Evolutionary conservation across 305 asterid genomes (phyloP), one percentile per base, ranked within the genome.

Genomic region (Fraxinus albicans): DNA sequence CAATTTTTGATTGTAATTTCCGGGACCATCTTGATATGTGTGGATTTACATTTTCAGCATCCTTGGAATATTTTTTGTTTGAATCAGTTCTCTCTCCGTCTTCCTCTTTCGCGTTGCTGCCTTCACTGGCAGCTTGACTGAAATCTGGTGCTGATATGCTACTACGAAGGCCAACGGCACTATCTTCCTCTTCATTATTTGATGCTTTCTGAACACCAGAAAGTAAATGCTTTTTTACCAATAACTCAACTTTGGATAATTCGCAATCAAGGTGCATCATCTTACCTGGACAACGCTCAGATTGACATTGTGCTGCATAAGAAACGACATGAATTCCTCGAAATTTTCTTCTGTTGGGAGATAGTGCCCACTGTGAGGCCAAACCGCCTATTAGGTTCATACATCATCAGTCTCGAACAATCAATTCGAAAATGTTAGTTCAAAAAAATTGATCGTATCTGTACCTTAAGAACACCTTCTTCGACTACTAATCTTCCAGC

Each of bases 291-390:
- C 92, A 78, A 67, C 89, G 72, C 88, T 81, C 73, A 92, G 81
- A 80, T 94, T 95, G 33, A 93, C 97, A 2, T 89, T 81, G 78
- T 89, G 88, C 70, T 87, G 79, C 88, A 75, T 13, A 60, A 95
- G 96, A 87, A 90, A 95, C 1, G 85, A 83, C 91, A 95, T 90
- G 73, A 95, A 89, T 82, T 88, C 97, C 86, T 93, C 91, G 8
- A 93, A 93, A 85, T 95, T 95, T 87, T 95, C 98, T 89, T 92
- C 94, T 0, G 98, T 95, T 9, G 99, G 99, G 85, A 93, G 99
- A 73, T 95, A 95, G 87, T 95, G 98, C 23, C 99, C 99, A 69
- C 99, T 94, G 88, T 95, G 94, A 86, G 99, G 97, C 97, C 98
- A 95, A 73, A 95, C 94, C 8, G 97, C 98, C 98, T 94, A 63